phyloP scores from a whole-genome alignment of 768 basidiomycete species.

The Saitozyma podzolica region DNA sequence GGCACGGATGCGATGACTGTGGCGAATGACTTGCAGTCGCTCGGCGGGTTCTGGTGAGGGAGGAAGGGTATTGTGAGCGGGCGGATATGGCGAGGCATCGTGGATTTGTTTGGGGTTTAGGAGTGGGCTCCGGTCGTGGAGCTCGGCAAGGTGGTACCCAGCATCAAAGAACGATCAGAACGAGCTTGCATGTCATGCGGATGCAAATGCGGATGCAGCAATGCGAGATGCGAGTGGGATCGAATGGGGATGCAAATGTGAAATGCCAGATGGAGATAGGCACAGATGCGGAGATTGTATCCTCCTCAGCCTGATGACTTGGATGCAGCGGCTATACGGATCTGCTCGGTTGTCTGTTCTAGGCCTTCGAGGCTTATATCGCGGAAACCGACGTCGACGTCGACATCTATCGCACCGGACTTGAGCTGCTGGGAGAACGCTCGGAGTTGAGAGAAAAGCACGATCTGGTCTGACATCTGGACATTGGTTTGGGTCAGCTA shows the following conservation, averaged over 20 bases:
- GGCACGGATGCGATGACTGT: slow-evolving; percentile 62
- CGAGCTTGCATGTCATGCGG: no score
- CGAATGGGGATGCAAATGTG: no score
- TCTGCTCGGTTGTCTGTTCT: slow-evolving; percentile 18
- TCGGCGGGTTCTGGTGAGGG: slow-evolving; percentile 49
- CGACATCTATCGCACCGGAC: background rate
- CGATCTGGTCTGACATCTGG: slow-evolving; percentile 33
- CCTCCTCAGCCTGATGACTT: background rate
- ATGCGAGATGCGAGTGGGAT: no score
- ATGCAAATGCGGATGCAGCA: no score
- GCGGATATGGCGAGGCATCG: background rate
- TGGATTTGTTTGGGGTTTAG: background rate
- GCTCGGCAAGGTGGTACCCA: no score
- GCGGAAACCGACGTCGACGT: slow-evolving; percentile 1
- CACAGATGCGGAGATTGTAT: background rate
- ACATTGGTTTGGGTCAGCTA: background rate
- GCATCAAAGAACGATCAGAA: no score
- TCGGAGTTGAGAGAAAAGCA: slow-evolving; percentile 22
- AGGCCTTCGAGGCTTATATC: slow-evolving; percentile 25
- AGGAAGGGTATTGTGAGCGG: background rate
- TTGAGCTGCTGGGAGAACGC: slow-evolving; percentile 15
- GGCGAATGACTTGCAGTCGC: slow-evolving; percentile 50
- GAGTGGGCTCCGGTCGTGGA: no score
- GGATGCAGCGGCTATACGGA: slow-evolving; percentile 3
- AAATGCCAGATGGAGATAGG: background rate